Conservation (phyloP, 140 eudicot species). For the Anethum foeniculum region DNA sequence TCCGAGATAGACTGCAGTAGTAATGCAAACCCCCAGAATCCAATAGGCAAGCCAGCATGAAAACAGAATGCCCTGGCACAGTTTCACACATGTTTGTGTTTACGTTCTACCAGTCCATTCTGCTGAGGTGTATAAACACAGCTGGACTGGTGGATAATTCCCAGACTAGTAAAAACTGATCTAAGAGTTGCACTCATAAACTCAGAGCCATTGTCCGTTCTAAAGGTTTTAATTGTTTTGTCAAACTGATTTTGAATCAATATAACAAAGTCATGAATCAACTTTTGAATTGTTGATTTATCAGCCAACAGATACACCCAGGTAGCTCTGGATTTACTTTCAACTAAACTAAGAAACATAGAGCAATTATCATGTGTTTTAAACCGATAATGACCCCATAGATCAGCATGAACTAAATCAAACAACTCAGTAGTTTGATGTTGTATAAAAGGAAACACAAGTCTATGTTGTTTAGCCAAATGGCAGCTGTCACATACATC, state of each 20-base stretch:
- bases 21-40: not conserved
- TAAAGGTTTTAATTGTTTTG: accelerated
- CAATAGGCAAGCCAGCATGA: not conserved
- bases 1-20: not conserved
- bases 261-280: not conserved
- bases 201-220: not conserved
- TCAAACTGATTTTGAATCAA: not conserved
- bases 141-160: not conserved
- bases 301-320: not conserved
- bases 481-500: not conserved
- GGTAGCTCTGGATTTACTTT: not conserved
- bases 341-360: conserved; percentile 10
- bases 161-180: no score
- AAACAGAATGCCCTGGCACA: not conserved
- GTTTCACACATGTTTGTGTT: not conserved
- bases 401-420: not conserved
- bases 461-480: not conserved
- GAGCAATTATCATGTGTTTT: not conserved
- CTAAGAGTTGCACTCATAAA: not conserved
- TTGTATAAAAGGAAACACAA: not conserved
- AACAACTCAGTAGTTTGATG: not conserved
- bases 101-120: not conserved
- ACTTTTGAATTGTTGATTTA: not conserved
- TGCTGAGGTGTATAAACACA: conserved; percentile 12
- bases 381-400: conserved; percentile 8